Conservation (phyloP, 441 rosid genomes). For the Kokia cookei region DNA sequence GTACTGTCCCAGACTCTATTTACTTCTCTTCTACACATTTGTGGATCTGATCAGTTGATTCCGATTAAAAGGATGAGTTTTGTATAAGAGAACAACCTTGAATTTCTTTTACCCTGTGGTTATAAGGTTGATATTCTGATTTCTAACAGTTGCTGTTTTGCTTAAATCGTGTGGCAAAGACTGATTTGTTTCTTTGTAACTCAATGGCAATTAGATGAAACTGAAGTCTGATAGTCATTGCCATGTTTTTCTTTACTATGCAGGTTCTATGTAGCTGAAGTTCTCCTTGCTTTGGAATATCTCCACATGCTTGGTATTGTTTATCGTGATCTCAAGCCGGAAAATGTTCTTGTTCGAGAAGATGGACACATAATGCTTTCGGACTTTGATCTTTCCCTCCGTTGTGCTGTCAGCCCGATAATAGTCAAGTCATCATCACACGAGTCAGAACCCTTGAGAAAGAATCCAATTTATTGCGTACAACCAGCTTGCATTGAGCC, state of each 20-base stretch:
- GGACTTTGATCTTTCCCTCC: slow-evolving; percentile 89
- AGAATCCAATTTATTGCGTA: slow-evolving; percentile 50
- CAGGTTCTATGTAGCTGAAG: slow-evolving; percentile 88
- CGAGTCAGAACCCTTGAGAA: slow-evolving; percentile 38
- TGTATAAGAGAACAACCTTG: background rate
- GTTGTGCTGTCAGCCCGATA: slow-evolving; percentile 54
- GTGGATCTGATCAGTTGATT: background rate
- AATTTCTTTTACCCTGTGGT: background rate
- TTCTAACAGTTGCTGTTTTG: background rate
- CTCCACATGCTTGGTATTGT: slow-evolving; percentile 85
- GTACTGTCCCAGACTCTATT: background rate
- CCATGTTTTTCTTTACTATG: slow-evolving; percentile 9
- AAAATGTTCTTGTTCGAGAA: slow-evolving; percentile 83
- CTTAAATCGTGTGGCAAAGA: background rate
- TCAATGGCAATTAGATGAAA: background rate
- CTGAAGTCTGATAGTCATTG: background rate
- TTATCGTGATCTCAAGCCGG: slow-evolving; percentile 92
- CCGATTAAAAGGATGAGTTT: background rate
- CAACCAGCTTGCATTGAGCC: slow-evolving; percentile 73
- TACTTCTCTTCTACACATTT: background rate
- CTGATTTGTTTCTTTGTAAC: background rate
- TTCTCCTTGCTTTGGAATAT: slow-evolving; percentile 77
- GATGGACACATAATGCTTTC: slow-evolving; percentile 96
- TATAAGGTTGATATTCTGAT: background rate
- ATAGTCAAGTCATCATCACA: slow-evolving; percentile 43